Base-by-base conservation (phyloP, 164 flowering plant species). In the Chloranthus sessilifolius region DNA sequence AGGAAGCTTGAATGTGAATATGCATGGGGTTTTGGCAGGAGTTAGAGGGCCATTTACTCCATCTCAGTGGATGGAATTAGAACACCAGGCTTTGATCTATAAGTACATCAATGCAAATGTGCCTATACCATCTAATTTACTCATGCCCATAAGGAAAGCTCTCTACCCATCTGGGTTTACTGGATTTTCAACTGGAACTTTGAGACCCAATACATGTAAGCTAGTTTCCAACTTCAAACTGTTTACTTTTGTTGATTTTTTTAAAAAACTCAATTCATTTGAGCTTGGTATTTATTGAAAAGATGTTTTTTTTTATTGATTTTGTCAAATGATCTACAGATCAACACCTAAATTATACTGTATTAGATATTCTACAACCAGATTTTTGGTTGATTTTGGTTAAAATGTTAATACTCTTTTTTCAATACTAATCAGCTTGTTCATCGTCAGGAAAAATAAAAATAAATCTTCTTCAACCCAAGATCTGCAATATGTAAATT, bases 11-110 rank as follows among this genome's bases (percentile, higher is more conserved):
- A 72, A 62, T 65, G 62, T 56, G 38, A 65, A 39, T 65, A 61
- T 71, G 63, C 80, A 74, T 53, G 85, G 84, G 49, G 63, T 59
- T 38, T 33, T 83, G 26, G 7, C 74, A n/a, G 78, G 82, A n/a
- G 52, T 61, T 5, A 73, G 80, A 69, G 92, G 92, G 9, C 84
- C 83, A 51, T 86, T 90, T 45, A 84, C 94, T 28, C 83, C 82
- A 44, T 77, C 88, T 27, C 97, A 90, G 33, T 90, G 94, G 95
- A 64, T 82, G 78, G 95, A 90, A 74, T 73, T 90, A 0, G 94
- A 90, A 59, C 88, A 80, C 43, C 97, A 90, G 62, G 87, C 94
- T 31, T 65, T 86, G 82, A 90, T 90, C 75, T 87, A 74, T 81
- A 86, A 84, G 44, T 74, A 82, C 74, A 74, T 90, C 38, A 76